These are phyloP conservation scores for Calendula officinalis DNA, from an alignment of 129 eudicot genomes.

Conservation along the genomic window DNA sequence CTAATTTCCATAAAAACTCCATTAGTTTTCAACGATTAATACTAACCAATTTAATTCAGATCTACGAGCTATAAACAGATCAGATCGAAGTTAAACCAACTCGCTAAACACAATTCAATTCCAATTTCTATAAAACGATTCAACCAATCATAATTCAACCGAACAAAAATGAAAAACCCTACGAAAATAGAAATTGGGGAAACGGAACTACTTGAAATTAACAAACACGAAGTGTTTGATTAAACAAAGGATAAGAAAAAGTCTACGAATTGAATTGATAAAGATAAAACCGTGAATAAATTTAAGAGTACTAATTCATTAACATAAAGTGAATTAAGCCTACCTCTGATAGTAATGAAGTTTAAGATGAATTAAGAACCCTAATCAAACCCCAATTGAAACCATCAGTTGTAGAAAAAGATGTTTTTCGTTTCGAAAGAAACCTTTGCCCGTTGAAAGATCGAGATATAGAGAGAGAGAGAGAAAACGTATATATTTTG, in stretches of 20 bases:
- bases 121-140: constrained; percentile 27
- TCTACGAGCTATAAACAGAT: constrained; percentile 35
- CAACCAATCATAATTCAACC: constrained; percentile 16
- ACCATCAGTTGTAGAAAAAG: constrained; percentile 28
- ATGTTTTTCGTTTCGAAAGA: constrained; percentile 32
- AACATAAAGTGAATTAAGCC: constrained; percentile 12
- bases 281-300: constrained; percentile 1
- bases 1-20: constrained; percentile 18
- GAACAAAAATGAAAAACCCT: constrained; percentile 19
- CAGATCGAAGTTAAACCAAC: constrained; percentile 34
- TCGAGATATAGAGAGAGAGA: constrained; percentile 43
- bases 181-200: constrained; percentile 21
- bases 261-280: constrained; percentile 12
- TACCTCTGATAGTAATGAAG: constrained; percentile 21
- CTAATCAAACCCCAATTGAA: constrained; percentile 21
- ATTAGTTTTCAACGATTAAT: constrained; percentile 6
- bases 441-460: constrained; percentile 71
- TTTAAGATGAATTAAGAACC: constrained; percentile 32
- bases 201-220: neutral
- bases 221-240: constrained; percentile 16
- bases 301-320: constrained; percentile 14
- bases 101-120: constrained; percentile 25
- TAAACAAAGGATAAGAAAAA: neutral
- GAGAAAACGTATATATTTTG: constrained; percentile 32
- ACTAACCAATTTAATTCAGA: constrained; percentile 39